Conservation (phyloP, 1,284 basidiomycete genomes). For the Thecaphora frezii region DNA sequence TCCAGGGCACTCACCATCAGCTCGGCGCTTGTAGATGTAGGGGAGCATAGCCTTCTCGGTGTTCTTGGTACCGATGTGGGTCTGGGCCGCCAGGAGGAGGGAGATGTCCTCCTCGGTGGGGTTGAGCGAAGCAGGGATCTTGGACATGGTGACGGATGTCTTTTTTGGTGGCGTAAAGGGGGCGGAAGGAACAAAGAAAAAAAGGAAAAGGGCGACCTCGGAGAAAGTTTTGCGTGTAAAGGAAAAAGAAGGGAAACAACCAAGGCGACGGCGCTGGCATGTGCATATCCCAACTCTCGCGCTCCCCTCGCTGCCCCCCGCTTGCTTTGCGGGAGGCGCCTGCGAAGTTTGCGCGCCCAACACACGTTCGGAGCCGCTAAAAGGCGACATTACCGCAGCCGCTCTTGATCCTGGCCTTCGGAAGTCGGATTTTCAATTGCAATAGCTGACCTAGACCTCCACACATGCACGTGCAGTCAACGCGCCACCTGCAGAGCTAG, state of each 20-base stretch:
- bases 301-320: too few relatives aligned
- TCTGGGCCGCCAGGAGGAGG: conserved; percentile 90
- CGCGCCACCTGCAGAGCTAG: too few relatives aligned
- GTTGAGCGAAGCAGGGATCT: conserved; percentile 87
- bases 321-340: too few relatives aligned
- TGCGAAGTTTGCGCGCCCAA: too few relatives aligned
- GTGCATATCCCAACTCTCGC: not conserved
- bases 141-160: conserved; percentile 59
- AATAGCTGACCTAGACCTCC: too few relatives aligned
- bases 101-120: conserved; percentile 97
- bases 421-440: too few relatives aligned
- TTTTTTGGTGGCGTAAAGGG: not conserved
- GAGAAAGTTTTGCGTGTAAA: conserved; percentile 20
- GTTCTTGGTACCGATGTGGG: conserved; percentile 86
- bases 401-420: too few relatives aligned
- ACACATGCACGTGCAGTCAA: too few relatives aligned
- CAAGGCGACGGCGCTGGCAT: not conserved
- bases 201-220: not conserved
- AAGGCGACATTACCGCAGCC: too few relatives aligned
- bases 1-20: conserved; percentile 70
- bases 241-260: conserved; percentile 17
- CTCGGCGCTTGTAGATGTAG: conserved; percentile 95
- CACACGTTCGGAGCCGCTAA: too few relatives aligned
- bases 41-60: conserved; percentile 98
- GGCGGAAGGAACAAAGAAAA: not conserved